Percentiles rank a stretch among this genome's conserved stretches.
Conservation (phyloP, 1,284 basidiomycete genomes). For the Ganoderma lucidum region DNA sequence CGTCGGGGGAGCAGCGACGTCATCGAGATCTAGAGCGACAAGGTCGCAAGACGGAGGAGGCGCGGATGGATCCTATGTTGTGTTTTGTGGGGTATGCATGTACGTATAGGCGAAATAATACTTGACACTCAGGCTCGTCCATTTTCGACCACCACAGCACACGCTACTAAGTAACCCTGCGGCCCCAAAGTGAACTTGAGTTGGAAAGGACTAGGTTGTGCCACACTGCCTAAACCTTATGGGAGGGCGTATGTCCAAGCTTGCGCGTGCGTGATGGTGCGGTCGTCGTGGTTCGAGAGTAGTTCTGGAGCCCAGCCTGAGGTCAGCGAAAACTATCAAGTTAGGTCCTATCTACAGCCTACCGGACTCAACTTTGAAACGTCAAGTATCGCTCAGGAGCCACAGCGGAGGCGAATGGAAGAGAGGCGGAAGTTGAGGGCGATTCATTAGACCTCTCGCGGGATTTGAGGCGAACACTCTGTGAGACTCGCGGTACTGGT, state of each 20-base stretch:
- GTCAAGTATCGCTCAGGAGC: background rate
- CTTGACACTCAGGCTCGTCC: background rate
- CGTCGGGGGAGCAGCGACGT: background rate
- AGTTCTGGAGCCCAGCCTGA: background rate
- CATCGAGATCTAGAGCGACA: background rate
- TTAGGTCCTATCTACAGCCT: background rate
- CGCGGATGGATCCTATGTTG: background rate
- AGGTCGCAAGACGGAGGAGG: background rate
- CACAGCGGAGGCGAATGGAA: background rate
- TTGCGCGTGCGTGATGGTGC: background rate
- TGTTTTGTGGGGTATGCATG: background rate
- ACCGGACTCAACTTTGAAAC: background rate
- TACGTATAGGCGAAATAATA: background rate
- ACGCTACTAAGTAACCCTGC: background rate
- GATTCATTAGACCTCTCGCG: background rate
- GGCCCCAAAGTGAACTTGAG: background rate
- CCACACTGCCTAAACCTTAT: background rate
- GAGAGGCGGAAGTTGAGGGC: background rate
- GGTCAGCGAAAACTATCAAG: too few relatives aligned
- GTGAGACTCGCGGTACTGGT: background rate
- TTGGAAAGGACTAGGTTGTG: slow-evolving; percentile 1
- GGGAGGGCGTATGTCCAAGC: background rate
- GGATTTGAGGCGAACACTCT: background rate
- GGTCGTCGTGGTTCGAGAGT: background rate
- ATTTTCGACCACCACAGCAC: background rate